Percentiles rank a stretch among this genome's conserved stretches.
phyloP scores from a whole-genome alignment of 208 protist genomes.

The Naegleria gruberi region DNA sequence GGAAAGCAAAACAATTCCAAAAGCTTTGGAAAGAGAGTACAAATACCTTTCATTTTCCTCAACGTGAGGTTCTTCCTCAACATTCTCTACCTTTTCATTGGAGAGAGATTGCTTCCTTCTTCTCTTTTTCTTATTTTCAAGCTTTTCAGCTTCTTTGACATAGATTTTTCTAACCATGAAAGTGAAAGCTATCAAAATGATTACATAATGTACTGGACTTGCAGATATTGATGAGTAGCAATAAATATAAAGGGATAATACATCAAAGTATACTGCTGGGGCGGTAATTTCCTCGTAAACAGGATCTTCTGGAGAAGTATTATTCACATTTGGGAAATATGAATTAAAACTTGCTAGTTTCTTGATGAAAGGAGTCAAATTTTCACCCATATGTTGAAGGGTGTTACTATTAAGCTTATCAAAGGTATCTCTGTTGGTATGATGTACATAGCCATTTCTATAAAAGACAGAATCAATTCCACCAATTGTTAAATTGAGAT shows the following conservation, averaged over 20 bases:
- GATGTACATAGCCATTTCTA: neutral
- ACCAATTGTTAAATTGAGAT: neutral
- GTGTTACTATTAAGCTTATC: neutral
- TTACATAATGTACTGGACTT: neutral
- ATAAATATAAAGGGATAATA: neutral
- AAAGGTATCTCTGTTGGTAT: neutral
- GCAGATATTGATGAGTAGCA: neutral
- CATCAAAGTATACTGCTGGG: neutral
- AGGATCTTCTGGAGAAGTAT: neutral
- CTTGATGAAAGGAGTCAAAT: neutral
- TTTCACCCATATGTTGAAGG: neutral
- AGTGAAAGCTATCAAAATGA: neutral
- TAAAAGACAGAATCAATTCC: constrained; percentile 6
- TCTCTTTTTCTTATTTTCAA: neutral
- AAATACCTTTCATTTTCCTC: neutral
- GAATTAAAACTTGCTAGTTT: neutral
- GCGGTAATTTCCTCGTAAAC: neutral
- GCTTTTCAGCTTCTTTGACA: neutral
- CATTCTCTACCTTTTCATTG: neutral
- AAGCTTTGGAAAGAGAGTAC: neutral
- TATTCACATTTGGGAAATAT: neutral
- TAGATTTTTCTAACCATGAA: neutral
- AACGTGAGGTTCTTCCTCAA: neutral
- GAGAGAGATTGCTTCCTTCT: neutral
- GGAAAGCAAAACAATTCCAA: neutral